Base-by-base conservation (phyloP, 2,329 filamentous ascomycete species). In the Nemania sp. region DNA sequence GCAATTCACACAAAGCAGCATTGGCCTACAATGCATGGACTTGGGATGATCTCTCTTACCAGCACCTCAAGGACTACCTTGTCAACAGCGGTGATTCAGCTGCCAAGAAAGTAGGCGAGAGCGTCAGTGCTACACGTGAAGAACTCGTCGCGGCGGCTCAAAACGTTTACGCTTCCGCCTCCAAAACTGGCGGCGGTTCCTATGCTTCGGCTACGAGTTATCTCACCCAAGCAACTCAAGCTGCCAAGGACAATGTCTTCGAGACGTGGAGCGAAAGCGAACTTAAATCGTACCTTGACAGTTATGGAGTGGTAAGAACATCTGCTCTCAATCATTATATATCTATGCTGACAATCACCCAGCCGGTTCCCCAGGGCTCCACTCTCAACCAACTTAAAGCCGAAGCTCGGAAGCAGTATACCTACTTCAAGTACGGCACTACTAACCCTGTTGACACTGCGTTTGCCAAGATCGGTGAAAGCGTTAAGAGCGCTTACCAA, bases 281-380 rank as follows among this genome's bases (percentile, higher is more conserved):
- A 22, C 76, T 94, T 57, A 92, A 93, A 77, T 75, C 82, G 1
- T 93, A 92, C 66, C 81, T 93, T 6, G 89, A 93, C 68, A 88
- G 84, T 57, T 93, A 91, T 60, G 90, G 90, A 31, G 75, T 93
- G 34, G 78, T 80, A 49, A 75, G 72, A 20, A 20, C 14, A 66
- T 43, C 17, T 33, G 5, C 26, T 37, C 26, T 40, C 3, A 7
- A 12, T 24, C 6, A 9, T 15, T 12, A 7, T 6, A 57, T 5
- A 65, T 63, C n/a, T 64, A 54, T 34, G 41, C 64, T 69, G 55
- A 70, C 56, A 41, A 14, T 1, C 17, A 30, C 34, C n/a, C 40
- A 70, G 70, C 72, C 77, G 4, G 77, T 81, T 34, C 86, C 86
- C 37, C 86, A 90, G 68, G 86, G 86, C 5, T 85, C 84, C 15